Evolutionary conservation across 2,329 filamentous ascomycete species (phyloP).

Genomic region (Corinectria fuckeliana): DNA sequence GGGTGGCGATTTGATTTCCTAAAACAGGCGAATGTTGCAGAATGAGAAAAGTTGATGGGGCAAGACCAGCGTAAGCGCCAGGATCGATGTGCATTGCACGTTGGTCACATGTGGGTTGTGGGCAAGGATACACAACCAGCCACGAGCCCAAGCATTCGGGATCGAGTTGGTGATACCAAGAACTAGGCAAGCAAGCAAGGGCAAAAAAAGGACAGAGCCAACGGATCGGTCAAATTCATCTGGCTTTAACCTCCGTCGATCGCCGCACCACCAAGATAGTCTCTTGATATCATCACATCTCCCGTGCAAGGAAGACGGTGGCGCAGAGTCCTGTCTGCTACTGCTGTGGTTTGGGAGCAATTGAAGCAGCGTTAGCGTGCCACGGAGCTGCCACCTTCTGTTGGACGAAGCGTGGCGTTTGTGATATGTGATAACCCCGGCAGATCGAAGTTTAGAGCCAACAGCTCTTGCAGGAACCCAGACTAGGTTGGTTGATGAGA

Average conservation of each 20-base stretch:
- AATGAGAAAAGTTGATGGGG: neutral
- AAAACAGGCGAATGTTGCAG: neutral
- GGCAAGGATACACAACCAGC: neutral
- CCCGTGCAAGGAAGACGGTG: neutral
- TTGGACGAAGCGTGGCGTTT: constrained; percentile 23
- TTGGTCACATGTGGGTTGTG: neutral
- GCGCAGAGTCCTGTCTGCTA: neutral
- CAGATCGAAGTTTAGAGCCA: constrained; percentile 3
- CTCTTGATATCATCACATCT: neutral
- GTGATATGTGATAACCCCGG: constrained; percentile 31
- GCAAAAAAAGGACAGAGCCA: neutral
- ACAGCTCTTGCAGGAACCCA: neutral
- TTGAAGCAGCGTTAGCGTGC: constrained; percentile 22
- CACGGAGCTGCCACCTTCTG: constrained; percentile 3
- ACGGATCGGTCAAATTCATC: neutral
- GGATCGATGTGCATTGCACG: neutral
- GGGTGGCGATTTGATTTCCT: neutral
- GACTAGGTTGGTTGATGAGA: neutral
- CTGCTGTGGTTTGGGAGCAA: neutral
- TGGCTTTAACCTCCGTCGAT: neutral
- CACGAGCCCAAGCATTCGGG: neutral
- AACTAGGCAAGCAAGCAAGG: neutral
- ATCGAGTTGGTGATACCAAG: neutral
- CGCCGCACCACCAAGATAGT: neutral
- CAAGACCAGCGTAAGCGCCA: neutral